phyloP scores from a whole-genome alignment of 2,329 filamentous ascomycete genomes.

The Diaporthe sp. region DNA sequence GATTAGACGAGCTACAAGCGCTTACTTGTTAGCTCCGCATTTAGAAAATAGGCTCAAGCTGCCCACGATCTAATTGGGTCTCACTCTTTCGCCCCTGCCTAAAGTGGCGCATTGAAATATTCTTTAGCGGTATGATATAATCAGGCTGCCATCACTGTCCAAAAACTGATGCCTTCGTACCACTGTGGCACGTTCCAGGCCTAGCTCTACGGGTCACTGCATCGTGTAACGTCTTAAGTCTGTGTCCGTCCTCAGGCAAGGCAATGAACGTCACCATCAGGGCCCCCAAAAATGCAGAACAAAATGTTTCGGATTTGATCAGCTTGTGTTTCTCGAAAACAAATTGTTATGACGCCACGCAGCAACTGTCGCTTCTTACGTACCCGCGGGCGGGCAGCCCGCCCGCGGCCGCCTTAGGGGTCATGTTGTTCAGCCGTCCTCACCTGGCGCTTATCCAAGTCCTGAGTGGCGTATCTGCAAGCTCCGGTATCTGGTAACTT shows the following conservation, averaged over 20 bases:
- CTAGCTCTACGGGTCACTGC: background rate
- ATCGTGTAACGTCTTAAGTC: background rate
- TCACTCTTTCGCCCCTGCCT: background rate
- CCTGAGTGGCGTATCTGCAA: background rate
- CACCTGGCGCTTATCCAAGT: background rate
- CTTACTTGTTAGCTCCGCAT: conserved; percentile 3
- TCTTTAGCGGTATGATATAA: background rate
- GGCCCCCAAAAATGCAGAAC: background rate
- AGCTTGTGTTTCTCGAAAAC: background rate
- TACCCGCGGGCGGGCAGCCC: background rate
- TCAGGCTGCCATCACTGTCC: conserved; percentile 2
- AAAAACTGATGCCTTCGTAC: background rate
- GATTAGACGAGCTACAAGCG: conserved; percentile 17
- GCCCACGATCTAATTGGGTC: background rate
- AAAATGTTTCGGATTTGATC: background rate
- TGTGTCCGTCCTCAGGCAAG: background rate
- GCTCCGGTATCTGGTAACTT: background rate
- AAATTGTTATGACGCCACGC: background rate
- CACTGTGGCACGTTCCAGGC: background rate
- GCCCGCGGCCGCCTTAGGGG: background rate
- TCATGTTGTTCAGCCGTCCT: background rate
- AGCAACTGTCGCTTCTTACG: background rate
- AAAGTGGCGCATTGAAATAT: conserved; percentile 11
- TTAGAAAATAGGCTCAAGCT: conserved; percentile 9
- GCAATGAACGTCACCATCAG: background rate